Conservation (phyloP, 371 early-diverging fungal species). For the Mortierella sp. region DNA sequence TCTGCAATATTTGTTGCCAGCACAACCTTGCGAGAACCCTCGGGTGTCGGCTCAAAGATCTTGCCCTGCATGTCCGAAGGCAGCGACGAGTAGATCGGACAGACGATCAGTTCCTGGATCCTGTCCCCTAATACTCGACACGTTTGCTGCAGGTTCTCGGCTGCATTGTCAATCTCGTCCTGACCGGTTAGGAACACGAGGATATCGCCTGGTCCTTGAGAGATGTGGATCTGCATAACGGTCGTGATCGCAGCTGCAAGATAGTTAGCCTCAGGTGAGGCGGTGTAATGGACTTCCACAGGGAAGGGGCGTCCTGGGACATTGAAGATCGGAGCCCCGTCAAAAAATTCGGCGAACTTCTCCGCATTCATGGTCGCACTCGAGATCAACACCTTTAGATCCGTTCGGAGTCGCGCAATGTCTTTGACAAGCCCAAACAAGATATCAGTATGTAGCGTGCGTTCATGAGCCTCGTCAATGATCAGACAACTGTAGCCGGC, state of each 20-base stretch:
- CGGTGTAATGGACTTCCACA: constrained; percentile 95
- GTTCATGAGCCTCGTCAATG: constrained; percentile 99
- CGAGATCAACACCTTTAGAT: constrained; percentile 96
- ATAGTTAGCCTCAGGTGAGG: constrained; percentile 98
- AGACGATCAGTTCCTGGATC: constrained; percentile 91
- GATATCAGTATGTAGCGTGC: constrained; percentile 98
- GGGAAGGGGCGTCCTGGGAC: constrained; percentile 94
- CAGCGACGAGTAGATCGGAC: constrained; percentile 96
- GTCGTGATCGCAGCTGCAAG: constrained; percentile 94
- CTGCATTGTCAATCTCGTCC: constrained; percentile 97
- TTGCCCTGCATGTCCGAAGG: constrained; percentile 94
- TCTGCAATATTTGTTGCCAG: constrained; percentile 99
- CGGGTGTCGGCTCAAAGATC: constrained; percentile 97
- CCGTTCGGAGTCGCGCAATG: constrained; percentile 91
- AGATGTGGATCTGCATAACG: constrained; percentile 95
- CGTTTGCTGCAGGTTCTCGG: constrained; percentile 85
- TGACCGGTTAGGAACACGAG: constrained; percentile 99
- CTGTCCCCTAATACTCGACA: constrained; percentile 88
- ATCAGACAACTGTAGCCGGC: constrained; percentile 92
- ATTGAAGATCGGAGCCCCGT: constrained; percentile 95
- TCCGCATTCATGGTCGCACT: constrained; percentile 99
- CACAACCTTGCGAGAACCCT: constrained; percentile 96
- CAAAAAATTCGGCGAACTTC: constrained; percentile 96
- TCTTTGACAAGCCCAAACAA: constrained; percentile 98
- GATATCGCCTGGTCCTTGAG: constrained; percentile 94